These are phyloP conservation scores for Plasmodium fragile DNA, from an alignment of 169 alveolate species.

Conservation along the genomic window DNA sequence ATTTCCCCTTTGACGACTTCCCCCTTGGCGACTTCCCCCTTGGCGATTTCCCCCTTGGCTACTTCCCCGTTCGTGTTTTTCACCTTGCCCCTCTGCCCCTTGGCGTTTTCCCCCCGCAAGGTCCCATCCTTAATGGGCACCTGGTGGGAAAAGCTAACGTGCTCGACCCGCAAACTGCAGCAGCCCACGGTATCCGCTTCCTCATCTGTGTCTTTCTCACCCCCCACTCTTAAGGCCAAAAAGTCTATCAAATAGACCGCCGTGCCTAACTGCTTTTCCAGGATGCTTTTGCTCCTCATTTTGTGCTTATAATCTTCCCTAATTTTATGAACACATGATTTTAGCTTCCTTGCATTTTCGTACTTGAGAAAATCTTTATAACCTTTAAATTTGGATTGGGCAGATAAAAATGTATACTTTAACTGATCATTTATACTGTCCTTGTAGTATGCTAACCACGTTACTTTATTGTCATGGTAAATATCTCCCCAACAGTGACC, in stretches of 20 bases:
- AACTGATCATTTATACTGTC: slow-evolving; percentile 94
- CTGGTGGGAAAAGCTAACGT: slow-evolving; percentile 88
- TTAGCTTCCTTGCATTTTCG: slow-evolving; percentile 96
- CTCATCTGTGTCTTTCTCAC: slow-evolving; percentile 98
- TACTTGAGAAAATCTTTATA: slow-evolving; percentile 96
- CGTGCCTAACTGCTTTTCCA: slow-evolving; percentile 96
- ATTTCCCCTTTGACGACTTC: neutral
- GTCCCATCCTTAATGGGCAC: slow-evolving; percentile 46
- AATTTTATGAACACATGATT: slow-evolving; percentile 90
- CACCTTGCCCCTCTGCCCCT: neutral
- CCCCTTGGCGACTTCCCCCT: neutral
- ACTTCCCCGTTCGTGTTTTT: neutral
- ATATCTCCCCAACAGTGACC: slow-evolving; percentile 99
- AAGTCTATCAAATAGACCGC: slow-evolving; percentile 98
- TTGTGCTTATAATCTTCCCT: slow-evolving; percentile 93
- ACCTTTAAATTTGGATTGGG: slow-evolving; percentile 96
- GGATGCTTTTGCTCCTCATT: slow-evolving; percentile 85
- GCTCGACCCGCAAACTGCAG: slow-evolving; percentile 98
- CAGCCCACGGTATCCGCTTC: slow-evolving; percentile 99
- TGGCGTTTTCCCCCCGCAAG: slow-evolving; percentile 18
- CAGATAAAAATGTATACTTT: slow-evolving; percentile 95
- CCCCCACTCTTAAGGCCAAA: slow-evolving; percentile 99
- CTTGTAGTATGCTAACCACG: slow-evolving; percentile 97
- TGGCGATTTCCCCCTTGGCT: slow-evolving; percentile 5
- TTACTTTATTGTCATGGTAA: slow-evolving; percentile 95